Base-by-base conservation (phyloP, 129 eudicot genomes). In the Dittrichia graveolens region DNA sequence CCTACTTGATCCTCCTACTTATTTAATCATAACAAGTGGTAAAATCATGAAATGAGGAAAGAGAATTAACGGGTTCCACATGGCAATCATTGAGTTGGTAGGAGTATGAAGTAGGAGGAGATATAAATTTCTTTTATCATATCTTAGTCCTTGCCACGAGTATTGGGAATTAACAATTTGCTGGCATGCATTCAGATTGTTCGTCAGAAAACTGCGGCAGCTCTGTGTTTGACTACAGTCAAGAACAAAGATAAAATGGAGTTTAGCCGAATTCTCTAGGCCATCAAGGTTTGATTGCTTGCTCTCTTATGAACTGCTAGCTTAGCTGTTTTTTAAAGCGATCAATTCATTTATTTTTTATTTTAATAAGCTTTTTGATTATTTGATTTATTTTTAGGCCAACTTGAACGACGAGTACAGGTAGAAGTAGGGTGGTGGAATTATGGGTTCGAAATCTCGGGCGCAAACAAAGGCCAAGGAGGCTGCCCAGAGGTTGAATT, bases 391-490 rank as follows among this genome's bases (percentile, higher is more conserved):
- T 9, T 56, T 75, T 35, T 58, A 88, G 95, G 95, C 88, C 4
- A 88, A 88, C 72, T 85, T 88, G 83, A 85, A 88, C 35, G 95
- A 88, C 66, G 95, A 88, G 77, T 69, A 78, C 53, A 76, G 95
- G 67, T 85, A 88, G 86, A 85, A 85, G 77, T 85, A 91, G 95
- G 91, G 95, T 6, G 91, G 95, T 7, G 91, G 95, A 1, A 70
- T 85, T 34, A 88, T 88, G 95, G 91, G 91, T 63, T 85, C 88
- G 2, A 88, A 88, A 41, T 88, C 91, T 11, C 88, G 85, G 62
- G 95, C 95, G 41, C 85, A 72, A 68, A 56, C 62, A 13, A 85
- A 83, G 88, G 95, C 95, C 0, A 88, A 80, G 11, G 95, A 82
- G 96, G 84, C 89, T 73, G 96, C 96, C 14, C 91, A 86, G 69